phyloP scores from a whole-genome alignment of 2,329 filamentous ascomycete species.

The Septoria linicola region DNA sequence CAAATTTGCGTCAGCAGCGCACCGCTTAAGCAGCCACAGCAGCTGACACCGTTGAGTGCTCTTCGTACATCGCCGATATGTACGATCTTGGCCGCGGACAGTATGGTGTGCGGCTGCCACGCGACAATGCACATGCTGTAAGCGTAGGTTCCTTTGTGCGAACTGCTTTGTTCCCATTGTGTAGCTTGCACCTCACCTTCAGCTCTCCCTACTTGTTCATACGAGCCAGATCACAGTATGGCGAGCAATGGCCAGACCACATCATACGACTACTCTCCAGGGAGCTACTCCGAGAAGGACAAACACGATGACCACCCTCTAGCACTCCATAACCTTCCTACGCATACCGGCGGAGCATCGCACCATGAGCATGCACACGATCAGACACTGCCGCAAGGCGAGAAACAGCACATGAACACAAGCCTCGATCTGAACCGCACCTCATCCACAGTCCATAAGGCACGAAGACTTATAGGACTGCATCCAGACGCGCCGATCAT shows the following conservation, averaged over 20 bases:
- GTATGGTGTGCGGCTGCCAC: conserved; percentile 5
- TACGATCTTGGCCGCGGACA: background rate
- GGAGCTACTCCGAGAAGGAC: background rate
- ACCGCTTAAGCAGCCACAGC: background rate
- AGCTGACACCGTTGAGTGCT: conserved; percentile 3
- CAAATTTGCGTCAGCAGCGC: background rate
- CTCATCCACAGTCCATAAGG: conserved; percentile 12
- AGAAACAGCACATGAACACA: conserved; percentile 9
- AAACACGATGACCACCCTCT: background rate
- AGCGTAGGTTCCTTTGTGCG: conserved; percentile 1
- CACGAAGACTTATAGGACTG: conserved; percentile 35
- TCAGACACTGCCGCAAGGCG: conserved; percentile 11
- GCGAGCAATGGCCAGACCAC: background rate
- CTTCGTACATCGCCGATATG: conserved; percentile 11
- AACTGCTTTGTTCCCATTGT: too few relatives aligned
- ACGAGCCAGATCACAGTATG: conserved; percentile 8
- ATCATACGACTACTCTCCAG: background rate
- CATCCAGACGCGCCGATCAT: conserved; percentile 43
- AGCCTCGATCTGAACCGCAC: conserved; percentile 12
- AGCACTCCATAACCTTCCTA: conserved; percentile 10
- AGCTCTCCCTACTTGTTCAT: background rate
- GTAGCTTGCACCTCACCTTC: background rate
- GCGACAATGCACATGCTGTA: background rate
- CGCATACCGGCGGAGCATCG: background rate
- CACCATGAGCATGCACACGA: conserved; percentile 15